These are phyloP conservation scores for Echeveria elegans DNA, from an alignment of 164 flowering plant species.

Conservation along the genomic window DNA sequence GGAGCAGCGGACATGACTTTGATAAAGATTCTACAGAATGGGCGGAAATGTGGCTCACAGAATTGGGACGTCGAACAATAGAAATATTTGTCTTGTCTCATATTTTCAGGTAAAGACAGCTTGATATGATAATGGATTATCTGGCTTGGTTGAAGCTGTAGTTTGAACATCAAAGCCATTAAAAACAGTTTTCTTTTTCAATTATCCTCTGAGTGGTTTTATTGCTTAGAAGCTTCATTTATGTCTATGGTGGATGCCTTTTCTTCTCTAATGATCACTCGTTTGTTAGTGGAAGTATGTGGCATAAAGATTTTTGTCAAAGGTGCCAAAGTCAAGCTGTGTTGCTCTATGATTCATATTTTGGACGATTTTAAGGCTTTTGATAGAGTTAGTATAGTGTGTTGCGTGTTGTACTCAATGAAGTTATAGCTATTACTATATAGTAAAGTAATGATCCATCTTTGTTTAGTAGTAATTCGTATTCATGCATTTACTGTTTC, in stretches of 20 bases:
- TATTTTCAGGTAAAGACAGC: constrained; percentile 62
- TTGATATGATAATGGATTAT: not conserved
- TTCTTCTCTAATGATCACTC: too few relatives aligned
- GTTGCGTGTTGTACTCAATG: too few relatives aligned
- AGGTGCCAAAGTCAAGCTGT: too few relatives aligned
- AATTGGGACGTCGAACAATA: constrained; percentile 89
- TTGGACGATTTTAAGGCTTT: too few relatives aligned
- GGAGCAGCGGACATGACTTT: constrained; percentile 73
- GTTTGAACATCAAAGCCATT: not conserved
- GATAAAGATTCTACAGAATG: constrained; percentile 86
- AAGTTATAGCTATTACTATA: too few relatives aligned
- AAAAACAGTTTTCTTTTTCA: too few relatives aligned
- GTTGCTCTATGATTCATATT: too few relatives aligned
- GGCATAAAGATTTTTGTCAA: too few relatives aligned
- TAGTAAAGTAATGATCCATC: too few relatives aligned
- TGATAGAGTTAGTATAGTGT: too few relatives aligned
- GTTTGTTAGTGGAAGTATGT: too few relatives aligned
- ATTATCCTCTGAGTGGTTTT: not conserved
- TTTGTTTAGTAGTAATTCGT: not conserved
- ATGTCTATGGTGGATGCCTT: not conserved
- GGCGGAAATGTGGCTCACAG: constrained; percentile 95
- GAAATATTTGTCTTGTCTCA: constrained; percentile 91
- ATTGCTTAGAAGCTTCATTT: not conserved
- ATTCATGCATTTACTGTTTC: not conserved
- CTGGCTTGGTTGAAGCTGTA: not conserved